Percentiles rank a stretch among this genome's conserved stretches.
Evolutionary conservation across 371 early-diverging fungal genomes (phyloP).

Genomic region (Mucor piriformis): DNA sequence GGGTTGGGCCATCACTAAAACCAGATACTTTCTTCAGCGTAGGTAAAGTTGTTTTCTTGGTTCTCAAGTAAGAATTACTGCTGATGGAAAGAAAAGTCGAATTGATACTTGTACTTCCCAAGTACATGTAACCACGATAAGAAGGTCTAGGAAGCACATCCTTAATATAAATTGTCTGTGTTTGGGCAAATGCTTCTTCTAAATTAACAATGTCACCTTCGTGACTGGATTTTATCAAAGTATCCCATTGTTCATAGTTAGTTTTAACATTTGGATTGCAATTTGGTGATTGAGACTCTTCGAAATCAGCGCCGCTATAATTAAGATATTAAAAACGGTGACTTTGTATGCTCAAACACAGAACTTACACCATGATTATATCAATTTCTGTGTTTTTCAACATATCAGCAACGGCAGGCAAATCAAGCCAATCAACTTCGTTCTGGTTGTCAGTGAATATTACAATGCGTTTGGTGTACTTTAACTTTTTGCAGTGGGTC

Average conservation of each 20-base stretch:
- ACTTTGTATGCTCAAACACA: background rate
- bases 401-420: constrained; percentile 43
- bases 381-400: constrained; percentile 45
- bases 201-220: constrained; percentile 37
- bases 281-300: constrained; percentile 21
- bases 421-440: constrained; percentile 52
- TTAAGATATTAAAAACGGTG: background rate
- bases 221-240: constrained; percentile 5
- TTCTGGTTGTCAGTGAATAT: constrained; percentile 65
- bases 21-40: constrained; percentile 64
- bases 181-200: constrained; percentile 53
- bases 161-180: constrained; percentile 52
- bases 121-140: constrained; percentile 55
- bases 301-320: constrained; percentile 44
- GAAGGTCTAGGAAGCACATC: constrained; percentile 60
- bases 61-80: constrained; percentile 61
- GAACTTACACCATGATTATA: constrained; percentile 62
- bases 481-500: constrained; percentile 59
- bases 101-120: constrained; percentile 53
- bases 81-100: constrained; percentile 44
- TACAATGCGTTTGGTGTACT: constrained; percentile 67
- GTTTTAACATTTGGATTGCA: background rate
- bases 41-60: constrained; percentile 52
- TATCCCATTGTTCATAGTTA: constrained; percentile 29
- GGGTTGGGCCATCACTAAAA: constrained; percentile 51